phyloP scores from a whole-genome alignment of 306 rosid species.

The Lupinus albus region DNA sequence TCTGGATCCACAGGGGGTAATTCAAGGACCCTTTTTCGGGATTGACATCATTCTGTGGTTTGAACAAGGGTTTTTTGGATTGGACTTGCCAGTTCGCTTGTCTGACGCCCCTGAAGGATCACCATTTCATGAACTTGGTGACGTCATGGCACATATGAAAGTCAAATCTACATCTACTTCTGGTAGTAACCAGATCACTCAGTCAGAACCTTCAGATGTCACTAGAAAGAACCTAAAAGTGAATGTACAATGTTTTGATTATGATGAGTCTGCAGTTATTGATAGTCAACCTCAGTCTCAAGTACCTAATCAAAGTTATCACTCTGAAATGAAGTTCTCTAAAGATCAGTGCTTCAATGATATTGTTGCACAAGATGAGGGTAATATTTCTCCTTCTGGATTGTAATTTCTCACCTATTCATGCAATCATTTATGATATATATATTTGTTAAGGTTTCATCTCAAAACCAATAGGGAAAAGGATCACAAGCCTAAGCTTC shows the following conservation, averaged over 20 bases:
- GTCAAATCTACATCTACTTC: conserved; percentile 44
- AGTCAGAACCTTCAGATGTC: conserved; percentile 49
- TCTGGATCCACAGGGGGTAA: conserved; percentile 69
- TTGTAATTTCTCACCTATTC: neutral
- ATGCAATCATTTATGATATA: neutral
- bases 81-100: conserved; percentile 60
- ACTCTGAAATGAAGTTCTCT: conserved; percentile 49
- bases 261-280: conserved; percentile 41
- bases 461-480: too few species aligned
- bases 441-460: too few species aligned
- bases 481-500: too few species aligned
- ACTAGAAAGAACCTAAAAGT: conserved; percentile 53
- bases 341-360: conserved; percentile 46
- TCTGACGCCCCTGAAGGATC: conserved; percentile 61
- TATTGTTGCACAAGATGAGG: conserved; percentile 53
- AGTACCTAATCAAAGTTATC: conserved; percentile 44
- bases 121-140: conserved; percentile 68
- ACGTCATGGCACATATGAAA: conserved; percentile 64
- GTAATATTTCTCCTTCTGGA: conserved; percentile 42
- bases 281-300: conserved; percentile 52
- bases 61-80: conserved; percentile 73
- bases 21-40: conserved; percentile 78
- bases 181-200: conserved; percentile 42
- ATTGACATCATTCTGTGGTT: conserved; percentile 72
- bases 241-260: conserved; percentile 41